Base-by-base conservation (phyloP, 495 filamentous ascomycete species). In the Parathielavia hyrcaniae region DNA sequence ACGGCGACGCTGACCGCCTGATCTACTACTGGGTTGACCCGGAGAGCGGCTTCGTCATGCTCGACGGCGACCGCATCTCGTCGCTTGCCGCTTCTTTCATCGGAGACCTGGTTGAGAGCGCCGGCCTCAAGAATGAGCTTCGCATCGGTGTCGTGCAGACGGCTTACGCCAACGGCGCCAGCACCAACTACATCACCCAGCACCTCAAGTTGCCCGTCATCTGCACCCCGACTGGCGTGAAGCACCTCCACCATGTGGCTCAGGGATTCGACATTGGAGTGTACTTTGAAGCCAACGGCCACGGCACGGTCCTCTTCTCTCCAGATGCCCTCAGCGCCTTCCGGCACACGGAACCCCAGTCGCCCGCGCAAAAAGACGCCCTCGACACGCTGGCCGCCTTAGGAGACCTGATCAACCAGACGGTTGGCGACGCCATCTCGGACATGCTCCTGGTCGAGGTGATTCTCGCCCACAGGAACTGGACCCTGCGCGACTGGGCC, bases 231-330 rank as follows among this genome's bases (percentile, higher is more conserved):
- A 98, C 93, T 2, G 93, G 93, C 65, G 95, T 98, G 45, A 98
- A 98, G 78, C 86, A 95, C 69, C 86, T 98, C 41, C 93, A 98
- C 74, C 95, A 97, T 67, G 93, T 89, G 16, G 93, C 93, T 32
- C 81, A 87, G 53, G 86, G 86, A 22, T 95, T 90, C 64, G 95
- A 97, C 66, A 85, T 96, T 50, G 93, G 93, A 43, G 90, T 97
- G 53, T 98, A 98, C 73, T 98, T 98, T 66, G 93, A 98, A 73
- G 93, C 93, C 50, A 98, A 98, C 66, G 93, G 93, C 49, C 93
- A 98, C 71, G 93, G 93, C 53, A 98, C 93, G 23, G 89, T 97
- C 23, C 83, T 96, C 40, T 98, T 98, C 80, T 95, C 90, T 3
- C 83, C 85, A 38, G 80, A 83, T 46, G 91, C 93, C 0, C 69